These are phyloP conservation scores for Neonectria magnoliae DNA, from an alignment of 2,329 filamentous ascomycete genomes.

Conservation along the genomic window DNA sequence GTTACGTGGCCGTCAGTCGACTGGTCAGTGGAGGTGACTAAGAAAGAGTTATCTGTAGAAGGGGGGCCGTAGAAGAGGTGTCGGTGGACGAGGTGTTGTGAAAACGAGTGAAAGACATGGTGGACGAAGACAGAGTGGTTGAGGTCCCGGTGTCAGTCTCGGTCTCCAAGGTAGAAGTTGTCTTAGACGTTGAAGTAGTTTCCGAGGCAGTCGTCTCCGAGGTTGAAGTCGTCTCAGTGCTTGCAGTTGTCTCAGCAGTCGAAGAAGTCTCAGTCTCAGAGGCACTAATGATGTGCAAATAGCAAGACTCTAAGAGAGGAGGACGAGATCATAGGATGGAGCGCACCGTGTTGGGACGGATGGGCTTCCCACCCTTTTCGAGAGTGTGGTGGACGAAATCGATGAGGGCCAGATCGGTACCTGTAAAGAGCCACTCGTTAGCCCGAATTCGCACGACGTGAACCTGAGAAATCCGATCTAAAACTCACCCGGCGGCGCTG, in stretches of 20 bases:
- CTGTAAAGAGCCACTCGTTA: not conserved
- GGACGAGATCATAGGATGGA: not conserved
- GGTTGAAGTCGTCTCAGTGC: too few species aligned
- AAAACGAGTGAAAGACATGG: slow-evolving; percentile 13
- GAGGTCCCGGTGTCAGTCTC: not conserved
- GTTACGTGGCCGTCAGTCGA: not conserved
- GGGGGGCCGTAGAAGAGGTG: too few species aligned
- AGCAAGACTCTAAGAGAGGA: too few species aligned
- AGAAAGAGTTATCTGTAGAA: too few species aligned
- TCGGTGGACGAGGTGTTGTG: slow-evolving; percentile 29
- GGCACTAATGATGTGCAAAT: too few species aligned
- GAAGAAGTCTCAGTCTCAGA: not conserved
- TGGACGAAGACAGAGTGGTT: slow-evolving; percentile 27
- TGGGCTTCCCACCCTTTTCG: not conserved
- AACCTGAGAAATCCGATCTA: not conserved
- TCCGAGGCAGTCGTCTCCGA: too few species aligned
- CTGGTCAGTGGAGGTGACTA: slow-evolving; percentile 5
- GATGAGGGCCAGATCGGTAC: not conserved
- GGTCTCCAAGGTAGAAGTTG: slow-evolving; percentile 11
- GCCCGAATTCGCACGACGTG: not conserved
- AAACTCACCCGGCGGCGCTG: not conserved
- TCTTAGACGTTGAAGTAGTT: not conserved
- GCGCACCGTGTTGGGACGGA: not conserved
- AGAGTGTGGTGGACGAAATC: not conserved
- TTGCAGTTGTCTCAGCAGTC: too few species aligned